Evolutionary conservation across 352 stramenopile genomes (phyloP), one percentile per base, ranked within the genome.

Genomic region (Peronospora destructor): DNA sequence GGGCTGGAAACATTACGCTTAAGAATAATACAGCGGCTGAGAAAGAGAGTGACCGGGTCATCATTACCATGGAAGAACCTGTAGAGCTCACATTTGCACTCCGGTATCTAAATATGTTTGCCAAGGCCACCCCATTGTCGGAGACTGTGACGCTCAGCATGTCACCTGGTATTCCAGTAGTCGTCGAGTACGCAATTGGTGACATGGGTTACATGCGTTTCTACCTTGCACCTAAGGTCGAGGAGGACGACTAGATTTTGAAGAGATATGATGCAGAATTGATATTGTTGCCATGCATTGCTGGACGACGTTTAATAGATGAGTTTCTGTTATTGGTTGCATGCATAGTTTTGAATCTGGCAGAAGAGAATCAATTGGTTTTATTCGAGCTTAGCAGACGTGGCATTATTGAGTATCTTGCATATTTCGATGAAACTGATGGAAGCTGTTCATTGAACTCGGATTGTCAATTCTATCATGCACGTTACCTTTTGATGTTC

Each of bases 41-140:
- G 56, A 91, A 94, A 60, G 82, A 92, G 75, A 79, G 77, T 47
- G 81, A 92, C 59, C 82, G 81, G 45, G 95, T 98, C 33, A 92
- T 96, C 59, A 98, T 99, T 66, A 94, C 97, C 33, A 98, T 99
- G 95, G 85, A 98, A 63, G 95, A 99, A 70, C 94, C 96, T 9
- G 96, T 99, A 26, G 94, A 98, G 73, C 84, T 99, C 41, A 98
- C 89, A 53, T 99, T 99, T 71, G 96, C 97, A 36, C 78, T 99
- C 38, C 91, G 96, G 46, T 99, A 99, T 85, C 85, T 99, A 68
- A 98, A 98, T 76, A 97, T 98, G 73, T 99, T 99, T 66, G 98
- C 96, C 45, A 99, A 99, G 84, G 97, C 96, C 29, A 99, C 96
- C 43, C 87, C 85, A 28, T 80, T 99, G 51, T 95, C 84, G 38